Conservation (phyloP, 345 rosid species). For the Linum usitatissimum region DNA sequence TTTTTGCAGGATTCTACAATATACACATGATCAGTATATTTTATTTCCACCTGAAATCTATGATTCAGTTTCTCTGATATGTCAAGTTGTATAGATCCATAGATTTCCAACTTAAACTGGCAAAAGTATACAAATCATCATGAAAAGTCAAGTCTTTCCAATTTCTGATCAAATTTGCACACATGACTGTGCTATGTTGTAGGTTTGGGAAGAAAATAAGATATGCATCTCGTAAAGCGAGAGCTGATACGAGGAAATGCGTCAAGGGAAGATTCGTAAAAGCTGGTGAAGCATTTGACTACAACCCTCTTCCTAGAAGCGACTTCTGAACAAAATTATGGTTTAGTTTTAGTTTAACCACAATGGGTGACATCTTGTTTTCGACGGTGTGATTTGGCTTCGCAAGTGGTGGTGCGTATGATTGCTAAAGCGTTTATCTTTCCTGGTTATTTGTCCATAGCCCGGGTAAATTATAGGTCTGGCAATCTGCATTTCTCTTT, state of each 20-base stretch:
- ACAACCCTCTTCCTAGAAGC: slow-evolving; percentile 41
- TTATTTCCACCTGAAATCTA: neutral
- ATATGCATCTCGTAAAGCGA: slow-evolving; percentile 80
- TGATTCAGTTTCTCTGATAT: neutral
- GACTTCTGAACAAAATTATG: slow-evolving; percentile 16
- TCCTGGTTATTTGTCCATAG: neutral
- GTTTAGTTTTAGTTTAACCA: neutral
- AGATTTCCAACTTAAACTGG: neutral
- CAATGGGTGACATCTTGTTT: neutral
- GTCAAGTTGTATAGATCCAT: neutral
- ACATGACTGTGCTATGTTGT: slow-evolving; percentile 9
- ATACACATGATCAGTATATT: neutral
- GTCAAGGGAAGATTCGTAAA: slow-evolving; percentile 94
- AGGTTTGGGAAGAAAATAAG: slow-evolving; percentile 84
- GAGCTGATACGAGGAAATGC: slow-evolving; percentile 86
- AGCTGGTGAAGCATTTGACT: slow-evolving; percentile 71
- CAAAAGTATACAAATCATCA: neutral
- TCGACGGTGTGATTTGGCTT: neutral
- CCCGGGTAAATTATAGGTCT: neutral
- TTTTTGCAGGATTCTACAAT: neutral
- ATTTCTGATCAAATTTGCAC: neutral
- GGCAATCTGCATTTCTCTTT: neutral
- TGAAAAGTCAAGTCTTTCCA: neutral
- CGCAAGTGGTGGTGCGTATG: neutral
- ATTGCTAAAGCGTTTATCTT: neutral